Percentiles rank a stretch among this genome's conserved stretches.
Conservation (phyloP, 1,284 basidiomycete genomes). For the Apiotrichum mycotoxinovorans region DNA sequence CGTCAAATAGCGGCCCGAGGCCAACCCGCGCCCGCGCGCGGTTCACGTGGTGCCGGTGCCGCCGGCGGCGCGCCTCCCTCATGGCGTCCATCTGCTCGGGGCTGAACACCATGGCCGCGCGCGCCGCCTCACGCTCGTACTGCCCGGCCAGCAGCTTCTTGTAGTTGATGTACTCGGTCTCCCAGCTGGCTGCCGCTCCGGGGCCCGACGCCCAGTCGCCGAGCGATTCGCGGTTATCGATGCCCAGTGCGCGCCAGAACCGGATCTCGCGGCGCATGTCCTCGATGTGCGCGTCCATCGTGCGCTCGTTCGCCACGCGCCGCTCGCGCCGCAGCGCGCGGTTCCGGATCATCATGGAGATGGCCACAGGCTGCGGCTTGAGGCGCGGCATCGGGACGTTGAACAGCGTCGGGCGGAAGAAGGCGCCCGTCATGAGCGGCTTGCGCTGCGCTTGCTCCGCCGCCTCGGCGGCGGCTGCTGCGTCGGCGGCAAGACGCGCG, state of each 20-base stretch:
- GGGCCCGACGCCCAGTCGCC: slow-evolving; percentile 7
- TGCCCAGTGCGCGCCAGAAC: slow-evolving; percentile 53
- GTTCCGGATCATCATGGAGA: slow-evolving; percentile 65
- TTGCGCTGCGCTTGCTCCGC: slow-evolving; percentile 45
- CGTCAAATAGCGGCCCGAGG: neutral
- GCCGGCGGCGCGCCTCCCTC: neutral
- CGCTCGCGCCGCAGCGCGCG: slow-evolving; percentile 55
- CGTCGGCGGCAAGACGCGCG: neutral
- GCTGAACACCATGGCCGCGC: neutral
- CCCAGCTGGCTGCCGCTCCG: neutral
- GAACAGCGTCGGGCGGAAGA: slow-evolving; percentile 60
- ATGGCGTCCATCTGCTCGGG: neutral
- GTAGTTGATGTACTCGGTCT: neutral
- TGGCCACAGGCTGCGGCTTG: slow-evolving; percentile 66
- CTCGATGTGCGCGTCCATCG: slow-evolving; percentile 48
- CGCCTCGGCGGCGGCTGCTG: slow-evolving; percentile 36
- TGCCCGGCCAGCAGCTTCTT: neutral
- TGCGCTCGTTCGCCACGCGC: slow-evolving; percentile 49
- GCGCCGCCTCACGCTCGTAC: neutral
- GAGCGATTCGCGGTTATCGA: neutral
- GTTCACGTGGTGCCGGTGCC: neutral
- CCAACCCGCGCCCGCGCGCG: neutral
- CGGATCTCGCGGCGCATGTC: slow-evolving; percentile 58
- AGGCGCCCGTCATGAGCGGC: slow-evolving; percentile 65
- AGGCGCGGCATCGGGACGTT: slow-evolving; percentile 70